Evolutionary conservation across 805 yeast species (phyloP).

Genomic region (Ogataea trehalophila): DNA sequence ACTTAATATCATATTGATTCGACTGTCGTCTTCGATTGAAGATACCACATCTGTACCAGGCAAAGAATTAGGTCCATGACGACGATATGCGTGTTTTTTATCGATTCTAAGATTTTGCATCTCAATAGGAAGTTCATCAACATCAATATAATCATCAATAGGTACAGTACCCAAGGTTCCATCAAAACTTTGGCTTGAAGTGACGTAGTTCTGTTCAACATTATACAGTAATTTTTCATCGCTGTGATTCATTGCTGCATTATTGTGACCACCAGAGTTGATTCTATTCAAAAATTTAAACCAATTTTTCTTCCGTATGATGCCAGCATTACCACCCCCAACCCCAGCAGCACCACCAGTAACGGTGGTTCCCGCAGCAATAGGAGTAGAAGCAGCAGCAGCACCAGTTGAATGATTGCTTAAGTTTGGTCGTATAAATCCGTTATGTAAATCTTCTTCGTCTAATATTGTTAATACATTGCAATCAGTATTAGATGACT

Average conservation of each 20-base stretch:
- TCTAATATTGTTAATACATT: slow-evolving; percentile 15
- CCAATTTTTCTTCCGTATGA: background rate
- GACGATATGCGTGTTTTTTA: background rate
- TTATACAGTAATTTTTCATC: background rate
- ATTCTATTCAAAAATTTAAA: background rate
- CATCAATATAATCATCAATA: slow-evolving; percentile 27
- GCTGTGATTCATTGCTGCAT: background rate
- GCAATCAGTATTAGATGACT: background rate
- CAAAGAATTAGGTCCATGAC: slow-evolving; percentile 1
- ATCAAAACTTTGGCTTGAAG: slow-evolving; percentile 2
- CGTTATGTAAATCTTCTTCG: slow-evolving; percentile 19
- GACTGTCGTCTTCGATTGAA: slow-evolving; percentile 2
- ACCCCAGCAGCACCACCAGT: too few species aligned
- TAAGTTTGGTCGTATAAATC: slow-evolving; percentile 10
- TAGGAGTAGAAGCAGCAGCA: background rate
- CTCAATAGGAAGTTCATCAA: slow-evolving; percentile 28
- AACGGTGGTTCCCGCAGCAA: too few species aligned
- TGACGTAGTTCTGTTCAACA: background rate
- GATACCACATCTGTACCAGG: background rate
- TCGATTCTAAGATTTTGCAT: slow-evolving; percentile 13
- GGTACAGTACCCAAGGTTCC: slow-evolving; percentile 14
- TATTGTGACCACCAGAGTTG: background rate
- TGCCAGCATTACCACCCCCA: too few species aligned
- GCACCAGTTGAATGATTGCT: background rate
- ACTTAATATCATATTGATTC: slow-evolving; percentile 27